Evolutionary conservation across 371 early-diverging fungal genomes (phyloP).

Genomic region (Apophysomyces sp.): DNA sequence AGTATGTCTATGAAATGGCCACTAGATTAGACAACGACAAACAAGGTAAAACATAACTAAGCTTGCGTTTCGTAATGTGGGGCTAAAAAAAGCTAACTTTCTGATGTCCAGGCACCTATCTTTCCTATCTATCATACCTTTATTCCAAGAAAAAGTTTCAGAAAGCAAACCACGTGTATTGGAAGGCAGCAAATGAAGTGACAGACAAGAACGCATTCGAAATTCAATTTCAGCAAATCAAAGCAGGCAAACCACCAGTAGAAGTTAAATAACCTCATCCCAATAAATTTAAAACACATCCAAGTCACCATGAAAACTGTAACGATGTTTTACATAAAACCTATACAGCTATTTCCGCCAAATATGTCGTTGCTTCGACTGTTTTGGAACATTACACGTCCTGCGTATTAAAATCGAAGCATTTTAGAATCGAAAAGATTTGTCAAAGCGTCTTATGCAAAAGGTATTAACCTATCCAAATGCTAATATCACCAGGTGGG

Average conservation of each 20-base stretch:
- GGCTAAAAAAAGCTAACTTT: background rate
- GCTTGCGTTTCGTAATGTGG: background rate
- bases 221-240: slow-evolving; percentile 1
- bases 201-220: slow-evolving; percentile 49
- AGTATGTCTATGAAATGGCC: slow-evolving; percentile 55
- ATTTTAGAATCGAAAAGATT: no score
- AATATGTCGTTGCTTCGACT: no score
- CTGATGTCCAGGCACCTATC: slow-evolving; percentile 47
- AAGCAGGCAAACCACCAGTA: background rate
- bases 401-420: no score
- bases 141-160: slow-evolving; percentile 45
- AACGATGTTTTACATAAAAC: no score
- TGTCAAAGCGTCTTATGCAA: no score
- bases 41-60: slow-evolving; percentile 39
- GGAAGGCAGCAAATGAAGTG: slow-evolving; percentile 62
- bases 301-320: no score
- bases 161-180: slow-evolving; percentile 55
- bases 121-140: slow-evolving; percentile 58
- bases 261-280: background rate
- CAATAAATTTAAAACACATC: no score
- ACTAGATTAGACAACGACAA: slow-evolving; percentile 48
- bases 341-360: no score
- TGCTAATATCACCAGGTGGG: no score
- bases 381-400: no score
- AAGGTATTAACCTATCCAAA: no score